Percentiles rank a stretch among this genome's conserved stretches.
These are phyloP conservation scores for Aspergillus leporis DNA, from an alignment of 495 filamentous ascomycete genomes.

Conservation along the genomic window DNA sequence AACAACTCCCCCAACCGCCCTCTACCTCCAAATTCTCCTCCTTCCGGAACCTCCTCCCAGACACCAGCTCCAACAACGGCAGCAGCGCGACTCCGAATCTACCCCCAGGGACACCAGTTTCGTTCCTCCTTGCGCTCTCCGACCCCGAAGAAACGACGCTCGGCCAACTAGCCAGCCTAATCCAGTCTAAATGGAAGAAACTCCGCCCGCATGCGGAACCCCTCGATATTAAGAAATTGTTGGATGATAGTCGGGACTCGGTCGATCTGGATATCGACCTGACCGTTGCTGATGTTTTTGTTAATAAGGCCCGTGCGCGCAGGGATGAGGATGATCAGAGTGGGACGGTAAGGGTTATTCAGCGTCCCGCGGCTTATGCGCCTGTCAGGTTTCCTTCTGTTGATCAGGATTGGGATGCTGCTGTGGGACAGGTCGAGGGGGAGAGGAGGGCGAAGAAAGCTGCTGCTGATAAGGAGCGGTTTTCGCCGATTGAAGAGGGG, in stretches of 20 bases:
- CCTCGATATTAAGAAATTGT: constrained; percentile 39
- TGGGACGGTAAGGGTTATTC: constrained; percentile 36
- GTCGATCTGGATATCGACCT: constrained; percentile 35
- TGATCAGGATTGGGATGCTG: constrained; percentile 35
- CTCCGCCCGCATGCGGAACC: constrained; percentile 34
- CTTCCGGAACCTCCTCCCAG: no score
- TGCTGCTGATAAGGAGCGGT: not conserved
- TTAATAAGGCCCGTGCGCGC: constrained; percentile 36
- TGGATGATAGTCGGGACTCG: constrained; percentile 35
- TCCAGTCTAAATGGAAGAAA: constrained; percentile 37
- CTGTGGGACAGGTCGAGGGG: not conserved
- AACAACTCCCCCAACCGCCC: constrained; percentile 21
- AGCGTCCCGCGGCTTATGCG: constrained; percentile 22
- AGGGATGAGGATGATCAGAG: constrained; percentile 39
- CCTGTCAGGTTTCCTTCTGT: constrained; percentile 37
- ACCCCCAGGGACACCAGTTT: constrained; percentile 19
- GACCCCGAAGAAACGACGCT: constrained; percentile 35
- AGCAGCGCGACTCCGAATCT: not conserved
- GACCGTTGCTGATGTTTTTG: constrained; percentile 42
- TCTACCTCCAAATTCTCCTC: not conserved
- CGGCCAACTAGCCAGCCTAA: constrained; percentile 32
- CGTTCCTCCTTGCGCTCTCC: constrained; percentile 33
- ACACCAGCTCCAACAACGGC: no score
- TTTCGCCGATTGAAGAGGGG: not conserved
- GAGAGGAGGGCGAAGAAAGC: not conserved